phyloP scores from a whole-genome alignment of 441 rosid genomes.

The Pelargonium hybrid region DNA sequence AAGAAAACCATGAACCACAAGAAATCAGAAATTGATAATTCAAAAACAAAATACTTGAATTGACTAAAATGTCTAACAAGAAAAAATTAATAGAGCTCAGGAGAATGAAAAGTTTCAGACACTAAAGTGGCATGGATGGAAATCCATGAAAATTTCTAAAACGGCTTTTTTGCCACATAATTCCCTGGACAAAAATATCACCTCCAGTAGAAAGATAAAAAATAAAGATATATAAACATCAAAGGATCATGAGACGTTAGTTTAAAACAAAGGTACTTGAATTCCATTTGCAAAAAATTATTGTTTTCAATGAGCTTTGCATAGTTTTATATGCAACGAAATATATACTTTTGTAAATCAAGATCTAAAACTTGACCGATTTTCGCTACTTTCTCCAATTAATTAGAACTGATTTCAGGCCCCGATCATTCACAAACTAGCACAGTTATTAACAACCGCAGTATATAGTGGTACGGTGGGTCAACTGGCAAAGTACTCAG shows the following conservation, averaged over 20 bases:
- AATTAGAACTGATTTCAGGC: too few species aligned
- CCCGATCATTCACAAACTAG: too few species aligned
- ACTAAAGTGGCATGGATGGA: neutral
- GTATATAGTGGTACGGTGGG: too few species aligned
- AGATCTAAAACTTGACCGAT: too few species aligned
- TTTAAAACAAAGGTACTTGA: neutral
- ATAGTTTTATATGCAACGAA: too few species aligned
- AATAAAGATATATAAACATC: neutral
- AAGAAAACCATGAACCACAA: constrained; percentile 7
- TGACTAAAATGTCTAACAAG: neutral
- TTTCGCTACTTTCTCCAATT: too few species aligned
- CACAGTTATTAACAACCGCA: too few species aligned
- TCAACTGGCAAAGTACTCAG: too few species aligned
- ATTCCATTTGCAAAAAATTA: neutral
- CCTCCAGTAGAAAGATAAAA: neutral
- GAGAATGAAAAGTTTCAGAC: neutral
- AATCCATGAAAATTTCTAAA: neutral
- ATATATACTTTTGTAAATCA: too few species aligned
- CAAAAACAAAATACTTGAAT: constrained; percentile 2
- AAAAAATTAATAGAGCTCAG: neutral
- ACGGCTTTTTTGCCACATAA: neutral
- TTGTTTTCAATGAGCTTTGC: neutral
- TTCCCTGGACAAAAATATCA: neutral
- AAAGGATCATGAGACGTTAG: neutral
- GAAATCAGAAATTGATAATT: constrained; percentile 1